phyloP scores from a whole-genome alignment of 441 rosid species.

The Syzygium syzygioides region DNA sequence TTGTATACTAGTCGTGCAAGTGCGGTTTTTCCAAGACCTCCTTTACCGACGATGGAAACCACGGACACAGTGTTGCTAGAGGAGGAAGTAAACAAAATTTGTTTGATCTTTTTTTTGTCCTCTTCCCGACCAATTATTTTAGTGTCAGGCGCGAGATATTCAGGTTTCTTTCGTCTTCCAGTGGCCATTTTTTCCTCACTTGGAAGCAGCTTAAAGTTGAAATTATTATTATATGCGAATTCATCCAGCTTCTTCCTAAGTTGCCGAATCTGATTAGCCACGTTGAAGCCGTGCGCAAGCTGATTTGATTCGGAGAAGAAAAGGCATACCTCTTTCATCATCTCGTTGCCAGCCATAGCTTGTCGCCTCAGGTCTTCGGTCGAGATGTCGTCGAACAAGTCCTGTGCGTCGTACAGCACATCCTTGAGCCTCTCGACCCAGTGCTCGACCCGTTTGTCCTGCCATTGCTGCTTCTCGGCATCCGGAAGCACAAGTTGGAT shows the following conservation, averaged over 20 bases:
- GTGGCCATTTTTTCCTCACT: no score
- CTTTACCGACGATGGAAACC: not conserved
- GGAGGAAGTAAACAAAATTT: not conserved
- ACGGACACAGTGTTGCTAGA: fast-evolving
- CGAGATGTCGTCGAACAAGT: not conserved
- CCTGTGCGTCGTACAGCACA: not conserved
- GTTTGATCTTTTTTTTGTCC: not conserved
- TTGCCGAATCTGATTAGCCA: not conserved
- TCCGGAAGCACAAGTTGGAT: not conserved
- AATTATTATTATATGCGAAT: no score
- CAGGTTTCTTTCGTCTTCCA: no score
- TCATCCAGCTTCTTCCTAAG: not conserved
- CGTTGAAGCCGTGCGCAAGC: not conserved
- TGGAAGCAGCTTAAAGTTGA: no score
- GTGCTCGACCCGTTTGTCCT: fast-evolving
- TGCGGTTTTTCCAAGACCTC: not conserved
- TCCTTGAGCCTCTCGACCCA: not conserved
- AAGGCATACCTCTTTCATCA: not conserved
- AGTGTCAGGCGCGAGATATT: not conserved
- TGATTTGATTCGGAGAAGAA: not conserved
- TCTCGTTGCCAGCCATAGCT: fast-evolving
- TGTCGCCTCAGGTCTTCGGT: not conserved
- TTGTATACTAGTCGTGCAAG: not conserved
- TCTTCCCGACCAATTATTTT: not conserved
- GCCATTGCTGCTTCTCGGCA: not conserved